Evolutionary conservation across 495 filamentous ascomycete species (phyloP).

Genomic region (Baudoinia panamericana): DNA sequence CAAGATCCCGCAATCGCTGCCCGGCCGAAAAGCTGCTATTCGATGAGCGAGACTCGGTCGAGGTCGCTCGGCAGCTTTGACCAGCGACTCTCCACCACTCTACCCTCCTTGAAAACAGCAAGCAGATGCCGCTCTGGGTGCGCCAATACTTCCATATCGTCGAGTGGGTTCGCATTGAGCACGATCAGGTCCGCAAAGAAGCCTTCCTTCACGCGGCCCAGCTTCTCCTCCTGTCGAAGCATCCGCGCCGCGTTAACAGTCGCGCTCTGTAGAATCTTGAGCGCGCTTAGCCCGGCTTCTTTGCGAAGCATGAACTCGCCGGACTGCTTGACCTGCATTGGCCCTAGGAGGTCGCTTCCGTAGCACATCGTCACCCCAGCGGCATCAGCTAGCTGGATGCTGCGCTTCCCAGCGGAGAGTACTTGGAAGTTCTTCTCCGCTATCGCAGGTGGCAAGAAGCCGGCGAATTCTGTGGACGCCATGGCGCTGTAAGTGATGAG

Average conservation of each 20-base stretch:
- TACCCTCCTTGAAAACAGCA: slow-evolving; percentile 39
- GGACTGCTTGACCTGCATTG: slow-evolving; percentile 35
- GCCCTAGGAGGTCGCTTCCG: slow-evolving; percentile 42
- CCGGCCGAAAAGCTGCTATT: too few species aligned
- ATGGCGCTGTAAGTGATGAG: slow-evolving; percentile 40
- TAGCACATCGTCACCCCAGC: slow-evolving; percentile 43
- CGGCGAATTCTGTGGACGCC: slow-evolving; percentile 32
- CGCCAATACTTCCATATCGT: slow-evolving; percentile 40
- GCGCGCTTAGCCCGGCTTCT: slow-evolving; percentile 29
- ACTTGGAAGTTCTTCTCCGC: slow-evolving; percentile 37
- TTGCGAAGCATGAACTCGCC: slow-evolving; percentile 38
- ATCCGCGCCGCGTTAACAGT: slow-evolving; percentile 40
- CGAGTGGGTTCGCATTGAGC: slow-evolving; percentile 34
- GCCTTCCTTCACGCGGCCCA: slow-evolving; percentile 34
- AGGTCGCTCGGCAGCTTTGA: slow-evolving; percentile 21
- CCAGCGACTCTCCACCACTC: slow-evolving; percentile 36
- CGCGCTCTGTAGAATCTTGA: slow-evolving; percentile 38
- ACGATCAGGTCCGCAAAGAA: slow-evolving; percentile 19
- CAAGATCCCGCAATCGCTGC: too few species aligned
- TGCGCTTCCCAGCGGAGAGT: slow-evolving; percentile 32
- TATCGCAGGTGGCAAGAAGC: slow-evolving; percentile 33
- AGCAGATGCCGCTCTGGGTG: slow-evolving; percentile 33
- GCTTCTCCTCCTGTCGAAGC: slow-evolving; percentile 30
- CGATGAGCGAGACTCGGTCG: too few species aligned
- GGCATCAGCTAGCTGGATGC: slow-evolving; percentile 34